phyloP scores from a whole-genome alignment of 495 filamentous ascomycete species.

The Penicillium pulvis region DNA sequence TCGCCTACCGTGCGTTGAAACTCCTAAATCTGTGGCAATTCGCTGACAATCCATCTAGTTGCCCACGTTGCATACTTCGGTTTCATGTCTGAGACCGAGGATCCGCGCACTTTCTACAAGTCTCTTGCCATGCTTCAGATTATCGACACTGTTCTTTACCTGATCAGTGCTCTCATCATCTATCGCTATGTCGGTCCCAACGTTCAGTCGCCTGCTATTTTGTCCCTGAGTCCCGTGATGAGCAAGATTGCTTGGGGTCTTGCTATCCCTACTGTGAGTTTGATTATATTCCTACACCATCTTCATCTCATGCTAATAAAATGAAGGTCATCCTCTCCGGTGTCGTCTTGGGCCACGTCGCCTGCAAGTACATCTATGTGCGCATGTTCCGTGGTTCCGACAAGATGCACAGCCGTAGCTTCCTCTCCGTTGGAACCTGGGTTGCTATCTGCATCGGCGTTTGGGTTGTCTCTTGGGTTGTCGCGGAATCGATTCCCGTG shows the following conservation, averaged over 20 bases:
- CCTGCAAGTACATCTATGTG: slow-evolving; percentile 66
- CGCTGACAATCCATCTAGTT: slow-evolving; percentile 34
- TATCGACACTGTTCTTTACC: slow-evolving; percentile 66
- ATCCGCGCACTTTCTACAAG: slow-evolving; percentile 64
- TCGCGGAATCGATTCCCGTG: slow-evolving; percentile 72
- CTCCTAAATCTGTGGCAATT: too few relatives aligned
- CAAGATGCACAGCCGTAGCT: slow-evolving; percentile 58
- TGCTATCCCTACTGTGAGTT: slow-evolving; percentile 65
- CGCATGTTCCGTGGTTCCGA: slow-evolving; percentile 58
- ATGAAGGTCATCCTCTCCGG: slow-evolving; percentile 38
- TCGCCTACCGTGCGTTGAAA: slow-evolving; percentile 35
- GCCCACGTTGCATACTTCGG: slow-evolving; percentile 73
- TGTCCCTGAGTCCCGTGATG: slow-evolving; percentile 59
- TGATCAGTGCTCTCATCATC: slow-evolving; percentile 48
- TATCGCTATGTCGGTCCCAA: slow-evolving; percentile 71
- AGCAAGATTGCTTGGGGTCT: slow-evolving; percentile 75
- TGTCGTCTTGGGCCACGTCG: slow-evolving; percentile 63
- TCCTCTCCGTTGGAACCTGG: slow-evolving; percentile 55
- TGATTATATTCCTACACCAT: not conserved
- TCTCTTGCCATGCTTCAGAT: slow-evolving; percentile 64
- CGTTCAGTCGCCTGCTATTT: slow-evolving; percentile 72
- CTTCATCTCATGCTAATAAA: not conserved
- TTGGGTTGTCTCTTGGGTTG: slow-evolving; percentile 67
- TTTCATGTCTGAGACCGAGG: slow-evolving; percentile 75
- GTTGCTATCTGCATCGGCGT: slow-evolving; percentile 54